Conservation (phyloP, 2,329 filamentous ascomycete genomes). For the Penicillium sp. region DNA sequence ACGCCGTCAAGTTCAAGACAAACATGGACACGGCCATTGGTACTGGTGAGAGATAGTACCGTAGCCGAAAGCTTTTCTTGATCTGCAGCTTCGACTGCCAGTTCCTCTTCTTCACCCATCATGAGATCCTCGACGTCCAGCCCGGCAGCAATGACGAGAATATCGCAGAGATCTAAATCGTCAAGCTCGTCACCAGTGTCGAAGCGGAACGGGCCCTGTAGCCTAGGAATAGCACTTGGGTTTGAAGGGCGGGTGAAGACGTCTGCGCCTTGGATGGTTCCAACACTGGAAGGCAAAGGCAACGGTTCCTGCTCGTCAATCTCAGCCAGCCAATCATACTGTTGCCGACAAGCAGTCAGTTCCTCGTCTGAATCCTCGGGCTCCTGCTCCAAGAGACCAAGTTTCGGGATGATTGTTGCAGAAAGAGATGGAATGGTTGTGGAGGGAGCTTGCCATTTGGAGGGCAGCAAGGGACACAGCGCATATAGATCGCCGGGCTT, state of each 20-base stretch:
- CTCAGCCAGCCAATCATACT: conserved; percentile 61
- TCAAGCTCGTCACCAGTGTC: conserved; percentile 53
- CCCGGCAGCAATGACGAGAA: conserved; percentile 58
- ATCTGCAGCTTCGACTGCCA: conserved; percentile 43
- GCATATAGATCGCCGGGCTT: conserved; percentile 90
- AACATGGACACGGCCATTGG: conserved; percentile 57
- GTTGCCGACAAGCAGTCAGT: conserved; percentile 53
- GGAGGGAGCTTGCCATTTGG: conserved; percentile 77
- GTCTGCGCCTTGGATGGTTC: conserved; percentile 48
- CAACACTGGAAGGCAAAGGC: conserved; percentile 39
- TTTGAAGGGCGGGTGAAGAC: conserved; percentile 58
- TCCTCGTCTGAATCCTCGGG: conserved; percentile 48
- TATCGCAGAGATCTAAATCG: conserved; percentile 62
- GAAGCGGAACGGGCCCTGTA: conserved; percentile 64
- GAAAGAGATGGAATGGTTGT: conserved; percentile 80
- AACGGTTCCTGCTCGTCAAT: conserved; percentile 58
- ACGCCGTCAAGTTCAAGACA: conserved; percentile 64
- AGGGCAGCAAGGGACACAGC: conserved; percentile 83
- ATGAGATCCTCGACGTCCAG: conserved; percentile 56
- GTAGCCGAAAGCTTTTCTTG: conserved; percentile 58
- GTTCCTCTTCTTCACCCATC: conserved; percentile 53
- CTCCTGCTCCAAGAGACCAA: conserved; percentile 49
- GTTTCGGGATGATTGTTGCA: conserved; percentile 76
- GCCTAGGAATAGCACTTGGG: conserved; percentile 58
- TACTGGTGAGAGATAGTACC: conserved; percentile 60